Evolutionary conservation across 208 protist genomes (phyloP), one percentile per base, ranked within the genome.

Genomic region (Plasmodiophora brassicae): DNA sequence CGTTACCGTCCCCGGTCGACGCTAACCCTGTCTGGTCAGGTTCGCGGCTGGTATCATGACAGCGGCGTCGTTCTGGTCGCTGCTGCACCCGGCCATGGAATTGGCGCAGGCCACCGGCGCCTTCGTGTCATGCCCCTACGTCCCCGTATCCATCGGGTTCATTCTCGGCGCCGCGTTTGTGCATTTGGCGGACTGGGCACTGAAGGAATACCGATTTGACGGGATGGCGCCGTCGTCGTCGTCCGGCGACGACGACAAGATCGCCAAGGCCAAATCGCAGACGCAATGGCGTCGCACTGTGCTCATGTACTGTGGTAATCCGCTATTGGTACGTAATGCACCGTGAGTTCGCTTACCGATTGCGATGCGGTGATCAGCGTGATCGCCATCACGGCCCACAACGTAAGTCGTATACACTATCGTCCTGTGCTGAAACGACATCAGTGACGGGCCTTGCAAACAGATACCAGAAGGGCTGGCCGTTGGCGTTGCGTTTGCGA

Each of bases 331-430:
- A n/a, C n/a, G n/a, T n/a, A 78, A 36, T 38, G 32, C 41, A 5
- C 5, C n/a, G 20, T 78, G 20, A 32, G 32, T 78, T 36, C 5
- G 5, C 14, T 38, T 5, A 44, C n/a, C n/a, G n/a, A n/a, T n/a
- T n/a, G n/a, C n/a, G n/a, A 5, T 32, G n/a, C n/a, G 41, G 32
- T 78, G 65, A 32, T 38, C 41, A 78, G 65, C 28, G 90, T 91
- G 38, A 41, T 84, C 60, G 89, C 90, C 10, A 92, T 91, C 71
- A 91, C 90, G 14, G 39, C 91, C 22, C 90, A 91, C 50, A 91
- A 91, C 39, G 46, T 91, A 32, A 32, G 41, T 78, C 5, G 65
- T 36, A 38, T 78, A n/a, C 41, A 78, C 32, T 78, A 38, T 5
- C 41, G 5, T 78, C 65, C 20, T 78, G 10, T 38, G n/a, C 41